Conservation (phyloP, 768 basidiomycete species). For the Harrya chromipes region DNA sequence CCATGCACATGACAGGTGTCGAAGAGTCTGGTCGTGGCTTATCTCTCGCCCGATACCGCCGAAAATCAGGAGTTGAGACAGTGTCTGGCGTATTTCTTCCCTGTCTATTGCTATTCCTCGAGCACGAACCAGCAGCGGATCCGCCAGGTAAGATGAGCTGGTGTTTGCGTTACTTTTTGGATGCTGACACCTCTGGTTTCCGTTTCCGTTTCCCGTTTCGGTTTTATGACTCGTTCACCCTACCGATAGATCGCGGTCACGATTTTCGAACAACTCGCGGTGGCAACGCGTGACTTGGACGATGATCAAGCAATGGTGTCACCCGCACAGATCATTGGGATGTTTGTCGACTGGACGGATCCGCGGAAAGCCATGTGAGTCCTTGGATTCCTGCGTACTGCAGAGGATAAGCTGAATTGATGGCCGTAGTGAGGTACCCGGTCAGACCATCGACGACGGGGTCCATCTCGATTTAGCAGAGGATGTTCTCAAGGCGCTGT, state of each 20-base stretch:
- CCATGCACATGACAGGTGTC: constrained; percentile 36
- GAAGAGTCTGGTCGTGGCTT: constrained; percentile 51
- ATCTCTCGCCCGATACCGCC: constrained; percentile 76
- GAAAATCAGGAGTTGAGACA: constrained; percentile 85
- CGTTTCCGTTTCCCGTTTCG: too few species aligned
- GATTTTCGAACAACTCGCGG: constrained; percentile 58
- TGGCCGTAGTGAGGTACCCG: constrained; percentile 37
- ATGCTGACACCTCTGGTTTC: too few species aligned
- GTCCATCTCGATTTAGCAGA: constrained; percentile 57
- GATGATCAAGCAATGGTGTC: constrained; percentile 73
- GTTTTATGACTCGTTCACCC: too few species aligned
- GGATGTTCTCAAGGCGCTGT: constrained; percentile 47
- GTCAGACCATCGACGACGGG: constrained; percentile 36
- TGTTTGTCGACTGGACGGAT: constrained; percentile 88
- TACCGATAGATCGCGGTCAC: constrained; percentile 61
- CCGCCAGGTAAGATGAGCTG: constrained; percentile 37
- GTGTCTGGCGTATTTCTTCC: constrained; percentile 84
- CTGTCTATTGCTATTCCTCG: constrained; percentile 82
- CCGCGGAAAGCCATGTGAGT: constrained; percentile 65
- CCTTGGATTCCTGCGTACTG: constrained; percentile 11
- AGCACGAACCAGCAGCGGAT: constrained; percentile 70
- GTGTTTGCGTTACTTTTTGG: too few species aligned
- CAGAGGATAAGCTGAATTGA: background rate
- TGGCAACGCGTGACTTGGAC: constrained; percentile 60
- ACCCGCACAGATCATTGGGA: constrained; percentile 68